phyloP scores from a whole-genome alignment of 1,139 yeast genomes.

The Candida sojae region DNA sequence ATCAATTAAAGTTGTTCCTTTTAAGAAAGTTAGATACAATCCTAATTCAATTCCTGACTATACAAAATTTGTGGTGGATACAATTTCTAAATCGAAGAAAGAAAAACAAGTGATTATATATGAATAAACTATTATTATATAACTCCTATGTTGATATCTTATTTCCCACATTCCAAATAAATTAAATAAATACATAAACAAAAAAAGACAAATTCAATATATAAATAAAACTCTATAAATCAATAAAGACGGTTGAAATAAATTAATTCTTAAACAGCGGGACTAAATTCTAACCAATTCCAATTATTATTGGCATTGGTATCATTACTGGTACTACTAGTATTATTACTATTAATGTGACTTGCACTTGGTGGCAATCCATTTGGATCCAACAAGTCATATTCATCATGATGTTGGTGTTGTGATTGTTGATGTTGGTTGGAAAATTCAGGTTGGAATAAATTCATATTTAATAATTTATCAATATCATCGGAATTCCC shows the following conservation, averaged over 20 bases:
- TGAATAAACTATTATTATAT: conserved; percentile 7
- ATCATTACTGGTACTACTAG: conserved; percentile 11
- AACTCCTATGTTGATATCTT: too few relatives aligned
- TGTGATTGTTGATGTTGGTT: conserved; percentile 15
- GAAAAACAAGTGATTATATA: conserved; percentile 39
- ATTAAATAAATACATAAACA: neutral
- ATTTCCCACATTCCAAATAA: too few relatives aligned
- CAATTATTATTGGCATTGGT: conserved; percentile 19
- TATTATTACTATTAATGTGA: neutral
- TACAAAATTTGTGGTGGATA: conserved; percentile 46
- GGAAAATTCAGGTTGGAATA: conserved; percentile 38
- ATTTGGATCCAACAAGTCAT: conserved; percentile 13
- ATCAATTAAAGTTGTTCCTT: conserved; percentile 54
- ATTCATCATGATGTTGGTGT: conserved; percentile 14
- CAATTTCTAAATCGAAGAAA: conserved; percentile 40
- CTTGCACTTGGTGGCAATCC: conserved; percentile 9
- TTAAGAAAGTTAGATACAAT: conserved; percentile 37
- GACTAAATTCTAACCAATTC: conserved; percentile 36
- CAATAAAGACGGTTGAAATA: neutral
- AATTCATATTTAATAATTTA: conserved; percentile 39
- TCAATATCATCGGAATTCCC: conserved; percentile 40
- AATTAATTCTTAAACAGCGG: conserved; percentile 7
- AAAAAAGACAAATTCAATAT: neutral
- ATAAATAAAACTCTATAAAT: neutral
- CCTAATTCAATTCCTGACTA: conserved; percentile 40